Conservation (phyloP, 768 basidiomycete genomes). For the Lenzites betulinus region DNA sequence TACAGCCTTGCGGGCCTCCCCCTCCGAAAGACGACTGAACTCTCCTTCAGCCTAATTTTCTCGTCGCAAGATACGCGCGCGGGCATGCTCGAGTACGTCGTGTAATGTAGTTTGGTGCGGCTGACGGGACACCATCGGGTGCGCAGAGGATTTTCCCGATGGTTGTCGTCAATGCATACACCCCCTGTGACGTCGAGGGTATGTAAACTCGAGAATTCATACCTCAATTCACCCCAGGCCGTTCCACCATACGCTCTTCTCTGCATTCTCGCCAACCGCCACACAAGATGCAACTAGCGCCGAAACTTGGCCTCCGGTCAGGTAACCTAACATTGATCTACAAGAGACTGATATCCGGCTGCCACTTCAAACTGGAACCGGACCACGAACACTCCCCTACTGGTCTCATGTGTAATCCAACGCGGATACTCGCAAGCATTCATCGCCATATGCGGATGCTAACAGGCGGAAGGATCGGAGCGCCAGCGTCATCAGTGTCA, state of each 20-base stretch:
- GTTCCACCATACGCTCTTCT: not conserved
- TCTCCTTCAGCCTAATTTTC: not conserved
- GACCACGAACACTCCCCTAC: not conserved
- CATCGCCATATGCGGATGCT: conserved; percentile 14
- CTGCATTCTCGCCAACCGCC: conserved; percentile 4
- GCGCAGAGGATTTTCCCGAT: not conserved
- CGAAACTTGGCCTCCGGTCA: conserved; percentile 9
- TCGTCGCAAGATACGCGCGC: not conserved
- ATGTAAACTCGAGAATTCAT: conserved; percentile 1
- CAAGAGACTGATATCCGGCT: not conserved
- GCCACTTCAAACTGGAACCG: not conserved
- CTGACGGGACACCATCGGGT: not conserved
- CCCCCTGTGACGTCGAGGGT: not conserved
- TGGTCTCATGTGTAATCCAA: conserved; percentile 1
- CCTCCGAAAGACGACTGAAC: conserved; percentile 86
- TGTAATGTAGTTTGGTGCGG: conserved; percentile 6
- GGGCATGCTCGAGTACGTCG: conserved; percentile 1
- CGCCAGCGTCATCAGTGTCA: conserved; percentile 10
- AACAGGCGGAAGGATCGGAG: conserved; percentile 14
- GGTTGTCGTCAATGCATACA: not conserved
- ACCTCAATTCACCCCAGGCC: not conserved
- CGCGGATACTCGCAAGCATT: not conserved
- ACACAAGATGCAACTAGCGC: conserved; percentile 1
- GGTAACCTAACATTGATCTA: not conserved
- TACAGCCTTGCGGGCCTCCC: conserved; percentile 92